phyloP scores from a whole-genome alignment of 768 basidiomycete genomes.

The Hypsizygus marmoreus region DNA sequence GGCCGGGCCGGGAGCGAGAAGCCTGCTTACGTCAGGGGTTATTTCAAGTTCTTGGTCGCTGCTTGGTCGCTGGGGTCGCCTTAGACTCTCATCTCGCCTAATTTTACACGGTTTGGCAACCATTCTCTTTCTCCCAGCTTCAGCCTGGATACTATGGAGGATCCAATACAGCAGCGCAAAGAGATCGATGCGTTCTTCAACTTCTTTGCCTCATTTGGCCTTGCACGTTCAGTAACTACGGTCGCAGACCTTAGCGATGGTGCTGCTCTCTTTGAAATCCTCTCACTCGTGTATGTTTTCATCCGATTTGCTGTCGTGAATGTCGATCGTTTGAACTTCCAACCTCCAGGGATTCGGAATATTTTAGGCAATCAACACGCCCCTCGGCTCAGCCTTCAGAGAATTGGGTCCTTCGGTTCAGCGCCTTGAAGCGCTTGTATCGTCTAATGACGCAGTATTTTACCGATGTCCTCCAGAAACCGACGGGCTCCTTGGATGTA shows the following conservation, averaged over 20 bases:
- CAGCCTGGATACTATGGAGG: constrained; percentile 29
- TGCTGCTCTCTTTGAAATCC: constrained; percentile 70
- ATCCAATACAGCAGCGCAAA: constrained; percentile 41
- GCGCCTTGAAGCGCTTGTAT: constrained; percentile 80
- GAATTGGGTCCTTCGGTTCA: constrained; percentile 90
- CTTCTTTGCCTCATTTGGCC: constrained; percentile 75
- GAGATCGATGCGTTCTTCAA: constrained; percentile 82
- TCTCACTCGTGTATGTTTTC: constrained; percentile 68
- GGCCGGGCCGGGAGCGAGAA: too few relatives aligned
- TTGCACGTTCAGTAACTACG: constrained; percentile 61
- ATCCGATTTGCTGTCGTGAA: neutral
- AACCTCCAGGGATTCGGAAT: constrained; percentile 65
- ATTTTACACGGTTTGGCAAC: too few relatives aligned
- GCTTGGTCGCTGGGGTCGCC: too few relatives aligned
- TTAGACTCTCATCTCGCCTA: too few relatives aligned
- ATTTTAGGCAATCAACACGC: constrained; percentile 69
- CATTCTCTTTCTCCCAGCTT: neutral
- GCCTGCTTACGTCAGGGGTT: too few relatives aligned
- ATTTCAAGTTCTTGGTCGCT: too few relatives aligned
- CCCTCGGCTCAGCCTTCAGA: constrained; percentile 66
- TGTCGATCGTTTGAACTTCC: constrained; percentile 5
- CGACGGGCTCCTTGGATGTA: constrained; percentile 75
- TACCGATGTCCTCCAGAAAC: constrained; percentile 79
- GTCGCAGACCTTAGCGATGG: constrained; percentile 81
- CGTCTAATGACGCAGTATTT: constrained; percentile 89